Base-by-base conservation (phyloP, 768 basidiomycete species). In the Lactarius evosmus region DNA sequence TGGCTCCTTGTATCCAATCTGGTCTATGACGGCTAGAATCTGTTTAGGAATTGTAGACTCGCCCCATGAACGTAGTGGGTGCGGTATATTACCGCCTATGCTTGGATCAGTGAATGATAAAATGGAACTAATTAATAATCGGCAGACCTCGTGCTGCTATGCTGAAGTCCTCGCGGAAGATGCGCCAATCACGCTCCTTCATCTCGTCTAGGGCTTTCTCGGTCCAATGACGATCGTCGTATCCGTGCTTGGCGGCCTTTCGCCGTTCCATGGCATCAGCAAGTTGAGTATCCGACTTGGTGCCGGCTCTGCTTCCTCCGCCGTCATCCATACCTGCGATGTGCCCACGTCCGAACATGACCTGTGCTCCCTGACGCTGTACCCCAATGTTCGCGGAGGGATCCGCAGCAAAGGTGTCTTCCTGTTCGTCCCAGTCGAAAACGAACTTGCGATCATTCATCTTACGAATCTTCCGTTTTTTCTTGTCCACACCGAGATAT, bases 401-500 rank as follows among this genome's bases (percentile, higher is more conserved):
- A 71, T 91, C 91, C 33, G 83, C 85, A 8, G 84, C 79, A 71
- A 91, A 88, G 16, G 97, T 99, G 74, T 99, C 97, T 70, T 99
- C 97, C 74, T 89, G 90, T 55, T 87, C 87, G 72, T 96, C 95
- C 97, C 97, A 99, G 74, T 98, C 97, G 72, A 99, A 99, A n/a
- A 96, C 92, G 73, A 98, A 94, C 76, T 96, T 96, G 75, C 93
- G 87, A 75, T 95, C 94, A 72, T 91, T 93, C 84, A 91, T 93
- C 77, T 95, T 95, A 60, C 93, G 87, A 69, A 93, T 90, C 75
- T 92, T 94, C 44, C 93, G 88, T 78, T 95, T 95, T 82, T 95
- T 95, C 75, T 87, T 92, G 75, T 91, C 89, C 22, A 93, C 90
- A 5, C 97, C 97, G 34, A 99, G 87, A 74, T 99, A 98, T 40